A percentile compares a stretch with the other conserved stretches of the same genome.
These are phyloP conservation scores for Dysphania ambrosioides DNA, from an alignment of 148 eudicot genomes.

Conservation along the genomic window DNA sequence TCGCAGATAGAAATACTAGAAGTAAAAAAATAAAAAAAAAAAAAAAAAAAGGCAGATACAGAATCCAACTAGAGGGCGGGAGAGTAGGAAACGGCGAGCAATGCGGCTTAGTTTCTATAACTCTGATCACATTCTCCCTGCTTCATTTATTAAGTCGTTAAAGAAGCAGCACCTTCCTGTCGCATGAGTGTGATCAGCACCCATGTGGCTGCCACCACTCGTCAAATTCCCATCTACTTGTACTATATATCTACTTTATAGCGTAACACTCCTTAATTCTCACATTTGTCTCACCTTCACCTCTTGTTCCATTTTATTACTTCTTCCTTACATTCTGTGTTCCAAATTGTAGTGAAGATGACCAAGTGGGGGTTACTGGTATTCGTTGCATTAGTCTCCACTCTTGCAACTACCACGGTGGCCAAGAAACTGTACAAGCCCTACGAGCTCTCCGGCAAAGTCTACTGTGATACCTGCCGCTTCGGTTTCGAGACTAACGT, in stretches of 20 bases:
- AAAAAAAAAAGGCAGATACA: background rate
- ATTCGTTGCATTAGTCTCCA: slow-evolving; percentile 1
- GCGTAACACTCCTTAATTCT: background rate
- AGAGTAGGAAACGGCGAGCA: slow-evolving; percentile 24
- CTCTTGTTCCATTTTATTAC: background rate
- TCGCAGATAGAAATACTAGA: too few relatives aligned
- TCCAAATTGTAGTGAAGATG: slow-evolving; percentile 6
- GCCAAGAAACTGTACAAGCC: slow-evolving; percentile 23
- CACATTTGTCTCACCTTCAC: background rate
- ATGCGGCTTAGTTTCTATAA: background rate
- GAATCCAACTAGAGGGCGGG: background rate
- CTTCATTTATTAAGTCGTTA: background rate
- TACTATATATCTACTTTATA: background rate
- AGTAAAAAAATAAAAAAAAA: too few relatives aligned
- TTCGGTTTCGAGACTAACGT: slow-evolving; percentile 67
- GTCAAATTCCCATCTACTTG: background rate
- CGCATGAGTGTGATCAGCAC: background rate
- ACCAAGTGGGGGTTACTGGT: background rate
- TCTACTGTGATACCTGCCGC: slow-evolving; percentile 76
- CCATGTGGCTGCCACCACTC: slow-evolving; percentile 5
- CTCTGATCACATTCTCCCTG: background rate
- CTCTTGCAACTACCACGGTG: slow-evolving; percentile 24
- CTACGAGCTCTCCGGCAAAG: slow-evolving; percentile 42
- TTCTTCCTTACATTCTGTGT: background rate
- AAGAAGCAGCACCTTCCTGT: background rate